Percentiles rank a stretch among this genome's conserved stretches.
These are phyloP conservation scores for Pinus albicaulis DNA, from an alignment of 75 land plant genomes.

Conservation along the genomic window DNA sequence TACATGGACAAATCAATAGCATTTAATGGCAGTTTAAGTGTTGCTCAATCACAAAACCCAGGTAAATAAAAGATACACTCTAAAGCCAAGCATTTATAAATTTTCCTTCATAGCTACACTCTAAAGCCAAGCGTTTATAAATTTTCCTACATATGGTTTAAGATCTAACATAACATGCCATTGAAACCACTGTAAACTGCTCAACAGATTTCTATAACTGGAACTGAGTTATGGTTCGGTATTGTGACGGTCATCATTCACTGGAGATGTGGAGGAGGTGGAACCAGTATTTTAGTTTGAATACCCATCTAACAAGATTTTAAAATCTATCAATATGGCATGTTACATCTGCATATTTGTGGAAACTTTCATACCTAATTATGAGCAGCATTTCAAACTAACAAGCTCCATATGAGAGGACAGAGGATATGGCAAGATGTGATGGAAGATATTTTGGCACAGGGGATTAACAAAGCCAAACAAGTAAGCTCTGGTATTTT, in stretches of 20 bases:
- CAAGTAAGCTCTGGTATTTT: constrained; percentile 23
- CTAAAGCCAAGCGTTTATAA: too few relatives aligned
- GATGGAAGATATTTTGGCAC: constrained; percentile 43
- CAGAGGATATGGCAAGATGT: constrained; percentile 51
- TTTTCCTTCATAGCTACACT: too few relatives aligned
- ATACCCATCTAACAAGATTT: too few relatives aligned
- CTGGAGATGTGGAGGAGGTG: constrained; percentile 18
- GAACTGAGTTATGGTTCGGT: constrained; percentile 40
- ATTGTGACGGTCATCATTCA: constrained; percentile 44
- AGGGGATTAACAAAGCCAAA: constrained; percentile 59
- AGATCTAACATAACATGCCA: too few relatives aligned
- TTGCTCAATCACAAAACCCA: constrained; percentile 21
- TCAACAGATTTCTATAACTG: constrained; percentile 43
- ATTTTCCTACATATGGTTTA: too few relatives aligned
- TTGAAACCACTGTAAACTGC: background rate
- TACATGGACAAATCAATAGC: constrained; percentile 20
- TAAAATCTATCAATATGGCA: too few relatives aligned
- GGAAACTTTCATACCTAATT: too few relatives aligned
- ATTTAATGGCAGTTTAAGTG: constrained; percentile 36
- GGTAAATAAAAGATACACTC: constrained; percentile 27
- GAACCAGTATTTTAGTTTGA: background rate
- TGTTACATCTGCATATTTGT: too few relatives aligned
- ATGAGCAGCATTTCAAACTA: constrained; percentile 17
- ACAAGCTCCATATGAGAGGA: constrained; percentile 41
- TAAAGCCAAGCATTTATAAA: too few relatives aligned